A percentile compares a stretch with the other conserved stretches of the same genome.
phyloP scores from a whole-genome alignment of 2,329 filamentous ascomycete species.

The Harringtonia lauricola region DNA sequence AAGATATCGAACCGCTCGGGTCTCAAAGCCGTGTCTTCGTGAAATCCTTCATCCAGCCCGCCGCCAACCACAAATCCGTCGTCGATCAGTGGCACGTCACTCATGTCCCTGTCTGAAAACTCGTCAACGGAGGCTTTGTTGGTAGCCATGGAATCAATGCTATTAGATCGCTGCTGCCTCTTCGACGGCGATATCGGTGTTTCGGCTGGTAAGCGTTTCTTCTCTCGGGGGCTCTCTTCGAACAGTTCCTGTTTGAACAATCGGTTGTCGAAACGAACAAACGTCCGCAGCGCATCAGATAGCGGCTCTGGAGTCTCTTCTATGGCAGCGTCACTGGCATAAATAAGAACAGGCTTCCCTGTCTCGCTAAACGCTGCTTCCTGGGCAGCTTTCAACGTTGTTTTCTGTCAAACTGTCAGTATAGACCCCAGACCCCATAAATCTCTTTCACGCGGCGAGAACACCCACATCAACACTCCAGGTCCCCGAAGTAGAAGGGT shows the following conservation, averaged over 20 bases:
- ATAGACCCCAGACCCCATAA: background rate
- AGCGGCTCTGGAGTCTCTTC: conserved; percentile 12
- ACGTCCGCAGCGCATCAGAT: conserved; percentile 18
- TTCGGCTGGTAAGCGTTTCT: conserved; percentile 14
- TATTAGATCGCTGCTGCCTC: conserved; percentile 33
- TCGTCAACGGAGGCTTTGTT: conserved; percentile 29
- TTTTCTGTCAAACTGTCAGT: conserved; percentile 4
- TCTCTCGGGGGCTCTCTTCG: conserved; percentile 15
- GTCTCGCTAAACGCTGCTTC: conserved; percentile 10
- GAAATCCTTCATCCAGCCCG: background rate
- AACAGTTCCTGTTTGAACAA: conserved; percentile 21
- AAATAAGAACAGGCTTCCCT: conserved; percentile 18
- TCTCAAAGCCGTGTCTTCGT: background rate
- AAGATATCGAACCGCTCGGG: no score
- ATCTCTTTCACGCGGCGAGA: no score
- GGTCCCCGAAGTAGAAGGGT: conserved; percentile 9
- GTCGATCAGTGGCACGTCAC: conserved; percentile 6
- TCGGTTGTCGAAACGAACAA: conserved; percentile 23
- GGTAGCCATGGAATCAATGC: conserved; percentile 33
- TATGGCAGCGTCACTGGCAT: conserved; percentile 19
- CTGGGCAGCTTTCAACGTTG: conserved; percentile 12
- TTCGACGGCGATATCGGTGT: conserved; percentile 28
- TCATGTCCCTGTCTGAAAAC: conserved; percentile 20
- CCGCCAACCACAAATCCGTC: conserved; percentile 3
- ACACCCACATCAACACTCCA: conserved; percentile 12